phyloP scores from a whole-genome alignment of 495 filamentous ascomycete species.

The Patellaria atrata region DNA sequence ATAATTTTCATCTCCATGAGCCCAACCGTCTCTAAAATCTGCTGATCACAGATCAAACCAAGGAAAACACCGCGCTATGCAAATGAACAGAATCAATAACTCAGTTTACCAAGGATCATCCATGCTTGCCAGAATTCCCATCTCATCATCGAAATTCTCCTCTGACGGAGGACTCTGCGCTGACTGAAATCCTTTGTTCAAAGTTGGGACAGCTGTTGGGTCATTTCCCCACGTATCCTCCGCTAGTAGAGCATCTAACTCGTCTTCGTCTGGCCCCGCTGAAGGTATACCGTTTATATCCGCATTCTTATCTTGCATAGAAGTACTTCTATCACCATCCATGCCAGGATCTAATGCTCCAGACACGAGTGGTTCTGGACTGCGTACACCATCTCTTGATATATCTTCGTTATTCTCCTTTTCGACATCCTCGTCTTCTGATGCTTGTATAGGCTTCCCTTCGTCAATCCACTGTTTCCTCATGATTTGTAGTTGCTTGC shows the following conservation, averaged over 20 bases:
- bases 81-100: background rate
- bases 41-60: background rate
- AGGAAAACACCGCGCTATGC: constrained; percentile 8
- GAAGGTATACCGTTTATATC: no score
- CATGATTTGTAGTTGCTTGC: constrained; percentile 55
- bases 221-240: constrained; percentile 17
- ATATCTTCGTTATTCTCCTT: constrained; percentile 14
- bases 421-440: constrained; percentile 5
- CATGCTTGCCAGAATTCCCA: constrained; percentile 56
- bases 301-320: no score
- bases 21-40: background rate
- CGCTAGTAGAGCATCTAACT: constrained; percentile 33
- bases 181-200: background rate
- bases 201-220: background rate
- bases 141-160: constrained; percentile 41
- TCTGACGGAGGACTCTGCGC: constrained; percentile 2
- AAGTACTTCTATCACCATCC: no score
- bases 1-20: background rate
- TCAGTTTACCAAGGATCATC: constrained; percentile 39
- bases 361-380: no score
- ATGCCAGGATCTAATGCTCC: no score
- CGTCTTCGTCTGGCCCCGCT: constrained; percentile 29
- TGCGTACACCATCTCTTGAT: background rate
- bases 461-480: constrained; percentile 81
- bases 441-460: constrained; percentile 29